These are phyloP conservation scores for Gomphus bonarii DNA, from an alignment of 1,284 basidiomycete species.

Conservation along the genomic window DNA sequence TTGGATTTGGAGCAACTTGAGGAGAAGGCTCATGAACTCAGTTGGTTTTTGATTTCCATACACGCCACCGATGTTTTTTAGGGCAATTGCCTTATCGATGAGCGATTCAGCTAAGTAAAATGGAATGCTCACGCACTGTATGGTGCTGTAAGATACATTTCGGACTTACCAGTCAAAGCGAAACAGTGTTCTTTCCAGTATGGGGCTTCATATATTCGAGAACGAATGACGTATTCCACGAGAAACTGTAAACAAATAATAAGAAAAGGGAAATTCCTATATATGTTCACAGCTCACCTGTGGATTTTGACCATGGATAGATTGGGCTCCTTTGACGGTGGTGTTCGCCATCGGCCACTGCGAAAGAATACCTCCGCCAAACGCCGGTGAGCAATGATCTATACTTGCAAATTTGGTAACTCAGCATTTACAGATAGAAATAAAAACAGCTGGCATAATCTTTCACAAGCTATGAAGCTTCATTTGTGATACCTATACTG, in stretches of 20 bases:
- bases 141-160: slow-evolving; percentile 8
- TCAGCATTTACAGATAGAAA: no score
- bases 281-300: slow-evolving; percentile 41
- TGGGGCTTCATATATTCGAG: slow-evolving; percentile 88
- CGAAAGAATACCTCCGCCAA: no score
- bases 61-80: slow-evolving; percentile 84
- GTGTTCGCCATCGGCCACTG: slow-evolving; percentile 95
- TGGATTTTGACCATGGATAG: slow-evolving; percentile 93
- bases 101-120: slow-evolving; percentile 66
- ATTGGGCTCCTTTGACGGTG: slow-evolving; percentile 68
- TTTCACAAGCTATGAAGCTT: no score
- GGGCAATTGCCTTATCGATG: slow-evolving; percentile 84
- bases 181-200: slow-evolving; percentile 99
- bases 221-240: slow-evolving; percentile 94
- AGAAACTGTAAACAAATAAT: slow-evolving; percentile 54
- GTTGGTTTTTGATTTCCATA: slow-evolving; percentile 90
- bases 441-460: no score
- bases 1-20: slow-evolving; percentile 95
- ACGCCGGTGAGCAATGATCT: no score
- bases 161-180: slow-evolving; percentile 66
- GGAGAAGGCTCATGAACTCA: slow-evolving; percentile 81
- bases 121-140: neutral
- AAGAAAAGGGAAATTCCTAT: neutral
- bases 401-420: no score
- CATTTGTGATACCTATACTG: no score